Evolutionary conservation across 2,329 filamentous ascomycete species (phyloP).

Genomic region (Nothophaeocryptopus gaeumannii): DNA sequence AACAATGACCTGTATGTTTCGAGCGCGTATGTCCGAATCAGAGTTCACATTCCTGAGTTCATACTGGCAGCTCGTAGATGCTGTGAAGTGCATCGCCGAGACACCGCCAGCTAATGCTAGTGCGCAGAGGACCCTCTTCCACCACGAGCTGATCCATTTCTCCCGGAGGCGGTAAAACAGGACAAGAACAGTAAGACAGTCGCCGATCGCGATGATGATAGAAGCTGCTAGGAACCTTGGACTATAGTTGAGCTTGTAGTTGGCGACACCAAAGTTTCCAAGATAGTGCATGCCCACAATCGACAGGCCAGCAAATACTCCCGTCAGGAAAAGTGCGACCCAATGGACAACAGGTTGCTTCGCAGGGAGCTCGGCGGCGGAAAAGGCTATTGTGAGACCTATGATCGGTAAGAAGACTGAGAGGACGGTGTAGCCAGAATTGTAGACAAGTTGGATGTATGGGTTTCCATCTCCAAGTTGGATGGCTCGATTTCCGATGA

Average conservation of each 20-base stretch:
- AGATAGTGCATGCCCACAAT: constrained; percentile 86
- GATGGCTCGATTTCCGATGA: constrained; percentile 78
- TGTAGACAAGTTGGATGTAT: constrained; percentile 68
- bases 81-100: constrained; percentile 89
- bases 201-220: constrained; percentile 67
- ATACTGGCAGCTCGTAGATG: constrained; percentile 68
- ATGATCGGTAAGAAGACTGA: constrained; percentile 78
- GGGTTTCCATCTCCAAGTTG: constrained; percentile 61
- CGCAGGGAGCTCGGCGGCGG: constrained; percentile 55
- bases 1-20: constrained; percentile 68
- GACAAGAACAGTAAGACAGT: constrained; percentile 66
- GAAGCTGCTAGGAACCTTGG: constrained; percentile 63
- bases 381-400: constrained; percentile 70
- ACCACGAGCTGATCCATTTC: constrained; percentile 75
- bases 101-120: constrained; percentile 69
- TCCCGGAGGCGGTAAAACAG: constrained; percentile 76
- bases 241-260: constrained; percentile 67
- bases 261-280: constrained; percentile 77
- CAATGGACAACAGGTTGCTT: constrained; percentile 31
- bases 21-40: constrained; percentile 42
- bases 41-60: constrained; percentile 51
- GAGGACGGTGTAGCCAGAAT: constrained; percentile 65
- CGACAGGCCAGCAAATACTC: constrained; percentile 67
- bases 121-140: constrained; percentile 67
- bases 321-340: constrained; percentile 52